phyloP scores from a whole-genome alignment of 169 alveolate genomes.

The Plasmodium blacklocki region DNA sequence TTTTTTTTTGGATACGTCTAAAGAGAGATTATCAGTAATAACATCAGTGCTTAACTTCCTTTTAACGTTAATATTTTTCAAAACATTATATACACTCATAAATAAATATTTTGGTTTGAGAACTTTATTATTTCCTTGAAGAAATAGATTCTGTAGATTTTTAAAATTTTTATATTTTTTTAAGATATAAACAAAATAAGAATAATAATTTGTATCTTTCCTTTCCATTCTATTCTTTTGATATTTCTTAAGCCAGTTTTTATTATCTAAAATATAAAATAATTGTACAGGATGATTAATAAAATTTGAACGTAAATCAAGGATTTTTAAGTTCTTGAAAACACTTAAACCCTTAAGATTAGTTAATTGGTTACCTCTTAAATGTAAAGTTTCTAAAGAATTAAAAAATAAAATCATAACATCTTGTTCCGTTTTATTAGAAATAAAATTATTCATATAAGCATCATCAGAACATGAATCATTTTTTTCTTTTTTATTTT shows the following conservation, averaged over 20 bases:
- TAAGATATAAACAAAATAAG: slow-evolving; percentile 23
- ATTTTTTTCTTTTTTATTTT: neutral
- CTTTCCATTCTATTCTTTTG: neutral
- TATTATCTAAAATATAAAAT: slow-evolving; percentile 45
- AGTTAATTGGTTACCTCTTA: slow-evolving; percentile 47
- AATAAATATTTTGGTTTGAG: slow-evolving; percentile 30
- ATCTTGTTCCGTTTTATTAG: slow-evolving; percentile 58
- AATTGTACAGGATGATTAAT: slow-evolving; percentile 71
- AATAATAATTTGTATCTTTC: neutral
- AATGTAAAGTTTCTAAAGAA: slow-evolving; percentile 47
- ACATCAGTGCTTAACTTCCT: slow-evolving; percentile 20
- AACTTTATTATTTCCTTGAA: slow-evolving; percentile 31
- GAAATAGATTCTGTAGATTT: slow-evolving; percentile 22
- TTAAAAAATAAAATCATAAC: slow-evolving; percentile 66
- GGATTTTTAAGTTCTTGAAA: slow-evolving; percentile 28
- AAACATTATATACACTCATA: slow-evolving; percentile 33
- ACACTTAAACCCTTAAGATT: slow-evolving; percentile 63
- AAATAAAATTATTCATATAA: slow-evolving; percentile 32
- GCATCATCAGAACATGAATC: slow-evolving; percentile 36
- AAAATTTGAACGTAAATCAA: slow-evolving; percentile 49
- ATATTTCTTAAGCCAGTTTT: slow-evolving; percentile 54
- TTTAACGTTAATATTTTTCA: slow-evolving; percentile 10
- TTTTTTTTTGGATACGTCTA: neutral
- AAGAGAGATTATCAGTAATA: neutral
- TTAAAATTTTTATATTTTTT: slow-evolving; percentile 28